A percentile compares a stretch with the other conserved stretches of the same genome.
These are phyloP conservation scores for Aspergillus cavernicola DNA, from an alignment of 495 filamentous ascomycete genomes.

Conservation along the genomic window DNA sequence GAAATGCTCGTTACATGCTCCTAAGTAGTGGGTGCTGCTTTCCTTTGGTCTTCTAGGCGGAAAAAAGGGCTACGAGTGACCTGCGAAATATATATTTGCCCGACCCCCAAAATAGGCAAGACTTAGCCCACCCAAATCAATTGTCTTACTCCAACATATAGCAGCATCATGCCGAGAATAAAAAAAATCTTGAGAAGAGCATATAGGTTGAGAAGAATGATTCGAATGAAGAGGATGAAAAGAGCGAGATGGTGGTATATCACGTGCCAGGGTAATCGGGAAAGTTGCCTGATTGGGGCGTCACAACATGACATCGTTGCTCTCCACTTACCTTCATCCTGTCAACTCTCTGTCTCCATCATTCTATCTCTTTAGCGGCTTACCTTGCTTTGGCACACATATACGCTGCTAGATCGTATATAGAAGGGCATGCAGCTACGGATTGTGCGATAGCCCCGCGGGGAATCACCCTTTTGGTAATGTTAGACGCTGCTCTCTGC, in stretches of 20 bases:
- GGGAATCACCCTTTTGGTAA: not conserved
- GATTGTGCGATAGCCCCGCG: not conserved
- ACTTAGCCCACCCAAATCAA: too few relatives aligned
- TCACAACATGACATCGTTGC: not conserved
- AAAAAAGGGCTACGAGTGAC: too few relatives aligned
- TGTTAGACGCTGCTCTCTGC: not conserved
- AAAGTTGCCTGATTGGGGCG: constrained; percentile 2
- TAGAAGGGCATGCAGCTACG: not conserved
- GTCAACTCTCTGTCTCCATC: not conserved
- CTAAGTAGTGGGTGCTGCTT: too few relatives aligned
- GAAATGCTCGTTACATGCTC: not conserved
- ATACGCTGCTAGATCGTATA: not conserved
- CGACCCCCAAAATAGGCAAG: too few relatives aligned
- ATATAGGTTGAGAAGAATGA: too few relatives aligned
- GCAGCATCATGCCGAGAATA: too few relatives aligned
- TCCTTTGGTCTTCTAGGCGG: too few relatives aligned
- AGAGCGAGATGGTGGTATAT: not conserved
- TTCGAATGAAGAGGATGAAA: not conserved
- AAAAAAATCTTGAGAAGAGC: too few relatives aligned
- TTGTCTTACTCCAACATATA: too few relatives aligned
- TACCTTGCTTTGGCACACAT: not conserved
- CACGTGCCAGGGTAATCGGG: constrained; percentile 5
- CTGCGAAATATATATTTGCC: too few relatives aligned
- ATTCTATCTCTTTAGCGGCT: not conserved
- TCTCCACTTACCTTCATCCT: not conserved